Base-by-base conservation (phyloP, 257 asterid species). In the Anisodus acutangulus region DNA sequence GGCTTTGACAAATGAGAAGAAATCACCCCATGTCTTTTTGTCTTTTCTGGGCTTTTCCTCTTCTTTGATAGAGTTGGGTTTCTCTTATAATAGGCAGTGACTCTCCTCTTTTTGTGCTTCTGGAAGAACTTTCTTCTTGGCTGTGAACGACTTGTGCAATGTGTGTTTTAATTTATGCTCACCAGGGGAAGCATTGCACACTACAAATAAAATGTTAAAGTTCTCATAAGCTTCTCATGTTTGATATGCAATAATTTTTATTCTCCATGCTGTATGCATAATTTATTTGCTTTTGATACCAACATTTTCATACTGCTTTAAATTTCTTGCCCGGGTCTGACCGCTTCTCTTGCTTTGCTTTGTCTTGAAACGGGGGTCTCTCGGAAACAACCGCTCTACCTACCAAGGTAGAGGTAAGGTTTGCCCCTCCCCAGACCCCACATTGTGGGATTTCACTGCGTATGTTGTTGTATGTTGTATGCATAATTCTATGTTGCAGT, bases 1-100 rank as follows among this genome's bases (percentile, higher is more conserved):
- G 59, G 39, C 60, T 19, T 47, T 47, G 60, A 39, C n/a, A 74
- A 51, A 22, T 74, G 19, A 51, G 80, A 45, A 45, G 57, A 72
- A 47, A 19, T 47, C 41, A 12, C 39, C 80, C 16, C 54, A 10
- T 70, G n/a, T 19, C 10, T n/a, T 69, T n/a, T 45, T 9, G 59
- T 49, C 60, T 49, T 43, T 26, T 11, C 60, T 3, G 43, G 60
- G 60, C 43, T 72, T 51, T 26, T 19, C 81, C 47, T 76, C 63
- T 74, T 74, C 60, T 76, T 76, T 13, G 64, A 76, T 13, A 51
- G 62, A 76, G 39, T 19, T 7, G 39, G 19, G 58, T 74, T n/a
- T 74, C 60, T 47, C 43, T 19, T 74, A 8, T 19, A 43, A 45
- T 45, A 71, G 43, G 43, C 80, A 19, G 43, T 1, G 60, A 74